Evolutionary conservation across 345 rosid genomes (phyloP).

Genomic region (Aethionema arabicum): DNA sequence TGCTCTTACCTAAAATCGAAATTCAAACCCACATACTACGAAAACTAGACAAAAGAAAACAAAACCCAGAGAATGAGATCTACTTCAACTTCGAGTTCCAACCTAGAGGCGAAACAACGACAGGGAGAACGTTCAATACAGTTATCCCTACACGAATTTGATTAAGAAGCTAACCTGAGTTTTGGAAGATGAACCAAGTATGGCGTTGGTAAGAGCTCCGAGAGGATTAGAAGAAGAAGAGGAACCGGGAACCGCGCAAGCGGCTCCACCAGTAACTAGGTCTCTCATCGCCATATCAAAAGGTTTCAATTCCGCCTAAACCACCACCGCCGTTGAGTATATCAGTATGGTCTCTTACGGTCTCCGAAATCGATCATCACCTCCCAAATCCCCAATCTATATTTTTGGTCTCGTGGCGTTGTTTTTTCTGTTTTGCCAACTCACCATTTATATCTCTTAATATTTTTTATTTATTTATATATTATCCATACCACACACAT

Average conservation of each 20-base stretch:
- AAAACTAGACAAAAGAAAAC: neutral
- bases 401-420: conserved; percentile 27
- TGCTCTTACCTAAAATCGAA: conserved; percentile 3
- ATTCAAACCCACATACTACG: neutral
- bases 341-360: conserved; percentile 10
- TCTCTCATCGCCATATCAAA: conserved; percentile 92
- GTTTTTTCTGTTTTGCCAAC: conserved; percentile 14
- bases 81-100: neutral
- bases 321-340: conserved; percentile 9
- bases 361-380: conserved; percentile 18
- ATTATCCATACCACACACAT: conserved; percentile 39
- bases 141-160: neutral
- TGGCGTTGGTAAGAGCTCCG: conserved; percentile 90
- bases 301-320: conserved; percentile 16
- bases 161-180: conserved; percentile 56
- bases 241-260: conserved; percentile 90
- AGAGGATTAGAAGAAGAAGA: conserved; percentile 91
- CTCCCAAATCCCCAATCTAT: conserved; percentile 35
- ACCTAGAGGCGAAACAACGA: neutral
- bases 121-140: conserved; percentile 4
- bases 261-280: conserved; percentile 90
- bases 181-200: conserved; percentile 88
- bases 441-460: neutral
- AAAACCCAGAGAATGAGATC: conserved; percentile 13
- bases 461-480: conserved; percentile 8